phyloP scores from a whole-genome alignment of 345 rosid species.

The Limnanthes douglasii region DNA sequence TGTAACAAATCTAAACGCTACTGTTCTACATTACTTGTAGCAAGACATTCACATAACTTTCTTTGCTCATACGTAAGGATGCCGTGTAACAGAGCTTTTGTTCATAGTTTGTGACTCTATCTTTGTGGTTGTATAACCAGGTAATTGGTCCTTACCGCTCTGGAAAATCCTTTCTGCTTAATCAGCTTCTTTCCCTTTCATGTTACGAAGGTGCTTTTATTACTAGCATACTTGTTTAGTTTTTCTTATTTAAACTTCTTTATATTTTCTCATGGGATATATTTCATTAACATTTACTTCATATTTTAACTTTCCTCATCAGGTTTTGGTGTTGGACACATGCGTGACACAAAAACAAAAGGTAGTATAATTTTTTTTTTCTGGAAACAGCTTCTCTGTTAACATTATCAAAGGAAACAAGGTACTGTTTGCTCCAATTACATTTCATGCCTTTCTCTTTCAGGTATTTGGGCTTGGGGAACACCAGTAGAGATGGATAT shows the following conservation, averaged over 20 bases:
- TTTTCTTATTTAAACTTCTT: neutral
- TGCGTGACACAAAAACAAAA: slow-evolving; percentile 99
- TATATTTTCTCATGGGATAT: slow-evolving; percentile 4
- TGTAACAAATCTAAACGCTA: no score
- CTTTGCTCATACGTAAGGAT: no score
- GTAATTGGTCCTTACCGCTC: slow-evolving; percentile 99
- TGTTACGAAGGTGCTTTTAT: slow-evolving; percentile 73
- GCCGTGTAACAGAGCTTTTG: no score
- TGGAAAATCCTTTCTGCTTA: slow-evolving; percentile 94
- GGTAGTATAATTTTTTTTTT: slow-evolving; percentile 50
- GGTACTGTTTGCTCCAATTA: slow-evolving; percentile 1
- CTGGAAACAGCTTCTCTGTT: no score
- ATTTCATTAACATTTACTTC: slow-evolving; percentile 4
- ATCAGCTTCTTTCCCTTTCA: slow-evolving; percentile 98
- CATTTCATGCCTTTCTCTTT: slow-evolving; percentile 5
- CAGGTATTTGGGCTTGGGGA: slow-evolving; percentile 99
- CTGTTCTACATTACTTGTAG: no score
- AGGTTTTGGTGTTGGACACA: slow-evolving; percentile 99
- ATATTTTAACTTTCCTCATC: slow-evolving; percentile 7
- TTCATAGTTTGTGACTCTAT: no score
- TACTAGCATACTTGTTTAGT: slow-evolving; percentile 5
- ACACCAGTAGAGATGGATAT: slow-evolving; percentile 64
- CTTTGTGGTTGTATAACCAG: slow-evolving; percentile 30
- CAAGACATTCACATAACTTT: no score
- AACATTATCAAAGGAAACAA: neutral